phyloP scores from a whole-genome alignment of 2,329 filamentous ascomycete species.

The Aspergillaceae sp. region DNA sequence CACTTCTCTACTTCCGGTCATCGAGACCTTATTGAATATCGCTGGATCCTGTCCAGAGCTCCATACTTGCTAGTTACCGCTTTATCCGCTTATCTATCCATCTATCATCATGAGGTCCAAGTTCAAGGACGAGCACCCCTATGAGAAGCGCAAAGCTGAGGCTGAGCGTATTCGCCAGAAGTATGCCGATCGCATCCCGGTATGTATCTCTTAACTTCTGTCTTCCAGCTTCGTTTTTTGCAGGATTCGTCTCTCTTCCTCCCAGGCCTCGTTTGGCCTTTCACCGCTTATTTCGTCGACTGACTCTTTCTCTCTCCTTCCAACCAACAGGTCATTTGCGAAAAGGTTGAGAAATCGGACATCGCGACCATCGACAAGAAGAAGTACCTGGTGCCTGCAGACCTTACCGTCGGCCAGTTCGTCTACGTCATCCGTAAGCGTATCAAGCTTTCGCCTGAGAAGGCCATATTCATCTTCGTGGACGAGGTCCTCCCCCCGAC shows the following conservation, averaged over 20 bases:
- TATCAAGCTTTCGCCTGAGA: constrained; percentile 98
- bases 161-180: constrained; percentile 99
- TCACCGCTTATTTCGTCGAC: constrained; percentile 26
- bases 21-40: too few species aligned
- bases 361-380: constrained; percentile 99
- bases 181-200: constrained; percentile 95
- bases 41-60: too few species aligned
- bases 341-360: constrained; percentile 98
- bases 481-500: constrained; percentile 96
- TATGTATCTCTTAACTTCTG: constrained; percentile 45
- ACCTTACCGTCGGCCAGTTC: constrained; percentile 97
- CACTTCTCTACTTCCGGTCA: too few species aligned
- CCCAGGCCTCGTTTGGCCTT: constrained; percentile 1
- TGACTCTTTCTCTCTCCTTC: constrained; percentile 13
- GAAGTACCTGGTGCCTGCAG: constrained; percentile 96
- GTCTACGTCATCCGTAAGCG: constrained; percentile 99
- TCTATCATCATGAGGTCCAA: constrained; percentile 78
- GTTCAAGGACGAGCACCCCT: constrained; percentile 99
- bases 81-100: constrained; percentile 23
- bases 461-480: constrained; percentile 99
- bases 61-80: constrained; percentile 10
- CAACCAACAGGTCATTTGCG: constrained; percentile 77
- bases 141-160: constrained; percentile 99
- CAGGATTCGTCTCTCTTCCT: neutral
- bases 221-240: neutral